Percentiles rank a stretch among this genome's conserved stretches.
These are phyloP conservation scores for Coemansia sp. DNA, from an alignment of 192 early-diverging fungal species.

Conservation along the genomic window DNA sequence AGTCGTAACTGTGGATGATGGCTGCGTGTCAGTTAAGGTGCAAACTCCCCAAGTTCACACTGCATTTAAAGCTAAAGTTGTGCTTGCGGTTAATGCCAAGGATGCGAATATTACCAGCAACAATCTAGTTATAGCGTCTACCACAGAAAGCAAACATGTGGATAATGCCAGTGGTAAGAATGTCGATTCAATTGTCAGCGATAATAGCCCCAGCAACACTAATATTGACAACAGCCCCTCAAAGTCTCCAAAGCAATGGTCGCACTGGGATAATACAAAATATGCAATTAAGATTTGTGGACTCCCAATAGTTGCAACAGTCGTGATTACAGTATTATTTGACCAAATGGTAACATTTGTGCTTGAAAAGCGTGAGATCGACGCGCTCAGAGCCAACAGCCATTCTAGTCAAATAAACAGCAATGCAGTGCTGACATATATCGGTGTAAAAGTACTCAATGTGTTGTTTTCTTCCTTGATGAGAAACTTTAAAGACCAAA, in stretches of 20 bases:
- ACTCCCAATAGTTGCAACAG: background rate
- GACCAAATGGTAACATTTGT: background rate
- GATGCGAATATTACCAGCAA: background rate
- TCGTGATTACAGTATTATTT: background rate
- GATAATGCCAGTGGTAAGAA: background rate
- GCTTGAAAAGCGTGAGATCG: background rate
- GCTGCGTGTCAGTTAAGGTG: no score
- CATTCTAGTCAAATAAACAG: background rate
- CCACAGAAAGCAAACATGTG: background rate
- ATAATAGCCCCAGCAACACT: no score
- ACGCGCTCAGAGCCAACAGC: background rate
- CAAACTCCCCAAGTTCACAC: no score
- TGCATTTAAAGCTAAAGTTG: slow-evolving; percentile 1
- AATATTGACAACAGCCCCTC: background rate
- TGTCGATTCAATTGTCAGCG: background rate
- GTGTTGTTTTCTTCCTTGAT: background rate
- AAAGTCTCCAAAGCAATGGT: background rate
- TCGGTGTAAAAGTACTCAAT: background rate
- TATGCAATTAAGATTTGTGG: slow-evolving; percentile 25
- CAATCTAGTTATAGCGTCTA: background rate
- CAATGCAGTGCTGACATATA: background rate
- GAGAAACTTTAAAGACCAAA: background rate
- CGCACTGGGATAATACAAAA: slow-evolving; percentile 58
- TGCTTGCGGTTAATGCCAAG: slow-evolving; percentile 15
- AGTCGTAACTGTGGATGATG: no score